These are phyloP conservation scores for Xylariaceae sp. DNA, from an alignment of 2,329 filamentous ascomycete species.

Conservation along the genomic window DNA sequence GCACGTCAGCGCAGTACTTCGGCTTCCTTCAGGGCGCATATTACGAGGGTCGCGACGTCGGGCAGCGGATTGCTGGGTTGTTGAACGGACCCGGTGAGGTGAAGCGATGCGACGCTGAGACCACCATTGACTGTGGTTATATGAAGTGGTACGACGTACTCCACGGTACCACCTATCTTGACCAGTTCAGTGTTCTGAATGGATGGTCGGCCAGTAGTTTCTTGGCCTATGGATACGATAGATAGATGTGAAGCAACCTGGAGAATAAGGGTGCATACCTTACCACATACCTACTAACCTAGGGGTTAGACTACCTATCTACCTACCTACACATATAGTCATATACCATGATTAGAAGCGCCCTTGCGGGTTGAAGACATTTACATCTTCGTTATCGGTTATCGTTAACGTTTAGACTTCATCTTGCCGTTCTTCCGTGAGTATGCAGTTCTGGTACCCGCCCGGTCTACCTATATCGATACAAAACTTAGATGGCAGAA, in stretches of 20 bases:
- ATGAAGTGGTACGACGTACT: constrained; percentile 30
- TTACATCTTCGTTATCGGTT: too few species aligned
- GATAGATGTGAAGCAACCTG: background rate
- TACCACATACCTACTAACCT: background rate
- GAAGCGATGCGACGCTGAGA: constrained; percentile 20
- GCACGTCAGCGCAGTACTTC: constrained; percentile 56
- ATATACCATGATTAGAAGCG: too few species aligned
- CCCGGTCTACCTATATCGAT: too few species aligned
- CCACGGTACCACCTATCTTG: constrained; percentile 33
- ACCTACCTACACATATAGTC: too few species aligned
- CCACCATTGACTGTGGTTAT: constrained; percentile 23
- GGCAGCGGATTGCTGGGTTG: constrained; percentile 38
- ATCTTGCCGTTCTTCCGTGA: too few species aligned
- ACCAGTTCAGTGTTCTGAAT: constrained; percentile 32
- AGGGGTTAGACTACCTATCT: too few species aligned
- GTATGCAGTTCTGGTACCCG: too few species aligned
- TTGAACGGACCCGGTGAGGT: constrained; percentile 21
- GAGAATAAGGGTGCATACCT: background rate
- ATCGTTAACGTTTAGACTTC: too few species aligned
- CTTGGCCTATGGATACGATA: constrained; percentile 24
- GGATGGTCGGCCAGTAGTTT: constrained; percentile 37
- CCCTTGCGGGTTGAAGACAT: too few species aligned
- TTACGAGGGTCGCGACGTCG: constrained; percentile 50
- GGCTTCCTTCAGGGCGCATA: constrained; percentile 61
- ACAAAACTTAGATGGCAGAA: too few species aligned